A percentile compares a stretch with the other conserved stretches of the same genome.
Evolutionary conservation across 2,329 filamentous ascomycete genomes (phyloP).

Genomic region (Diaporthe australafricana): DNA sequence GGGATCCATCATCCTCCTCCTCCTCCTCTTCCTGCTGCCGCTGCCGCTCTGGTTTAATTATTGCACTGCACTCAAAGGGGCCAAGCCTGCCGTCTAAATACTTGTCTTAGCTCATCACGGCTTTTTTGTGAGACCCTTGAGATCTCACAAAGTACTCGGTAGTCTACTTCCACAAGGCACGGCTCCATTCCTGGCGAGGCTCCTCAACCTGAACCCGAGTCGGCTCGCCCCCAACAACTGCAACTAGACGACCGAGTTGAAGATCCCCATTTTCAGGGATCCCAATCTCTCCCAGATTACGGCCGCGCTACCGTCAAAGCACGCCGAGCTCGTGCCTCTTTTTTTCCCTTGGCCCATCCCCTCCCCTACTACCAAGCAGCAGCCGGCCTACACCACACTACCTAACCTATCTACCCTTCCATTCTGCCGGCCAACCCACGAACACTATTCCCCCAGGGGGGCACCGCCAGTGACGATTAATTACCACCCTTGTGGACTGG

Average conservation of each 20-base stretch:
- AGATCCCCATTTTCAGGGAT: conserved; percentile 31
- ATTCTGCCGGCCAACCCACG: not conserved
- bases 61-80: conserved; percentile 18
- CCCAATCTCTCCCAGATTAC: conserved; percentile 36
- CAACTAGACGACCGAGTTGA: conserved; percentile 9
- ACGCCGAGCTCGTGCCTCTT: conserved; percentile 31
- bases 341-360: conserved; percentile 28
- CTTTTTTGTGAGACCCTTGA: not conserved
- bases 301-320: conserved; percentile 32
- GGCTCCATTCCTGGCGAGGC: conserved; percentile 14
- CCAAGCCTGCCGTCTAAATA: not conserved
- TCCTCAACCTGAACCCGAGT: conserved; percentile 13
- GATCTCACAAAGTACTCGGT: not conserved
- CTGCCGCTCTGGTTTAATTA: not conserved
- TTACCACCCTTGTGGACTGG: conserved; percentile 5
- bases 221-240: conserved; percentile 21
- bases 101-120: conserved; percentile 11
- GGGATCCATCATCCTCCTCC: not conserved
- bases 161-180: not conserved
- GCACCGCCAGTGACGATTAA: not conserved
- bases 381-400: not conserved
- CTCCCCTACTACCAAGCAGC: not conserved
- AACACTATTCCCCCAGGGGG: no score
- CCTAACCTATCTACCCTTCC: not conserved
- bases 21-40: not conserved